A percentile compares a stretch with the other conserved stretches of the same genome.
Conservation (phyloP, 2,329 filamentous ascomycete genomes). For the Thelonectria rubi region DNA sequence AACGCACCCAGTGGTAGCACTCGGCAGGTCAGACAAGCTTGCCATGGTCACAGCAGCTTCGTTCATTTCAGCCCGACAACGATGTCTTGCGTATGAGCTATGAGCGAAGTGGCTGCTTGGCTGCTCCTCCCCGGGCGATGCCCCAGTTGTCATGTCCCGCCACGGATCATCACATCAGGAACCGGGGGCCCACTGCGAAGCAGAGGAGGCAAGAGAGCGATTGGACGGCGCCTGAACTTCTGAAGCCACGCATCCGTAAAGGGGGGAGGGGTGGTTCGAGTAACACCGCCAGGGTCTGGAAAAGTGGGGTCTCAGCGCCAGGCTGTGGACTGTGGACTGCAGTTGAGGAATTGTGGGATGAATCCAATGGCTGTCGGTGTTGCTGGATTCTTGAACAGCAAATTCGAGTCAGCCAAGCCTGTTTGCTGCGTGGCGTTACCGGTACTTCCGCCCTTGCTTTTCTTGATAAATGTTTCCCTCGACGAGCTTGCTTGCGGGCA, state of each 20-base stretch:
- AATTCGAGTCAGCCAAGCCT: background rate
- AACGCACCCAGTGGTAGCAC: background rate
- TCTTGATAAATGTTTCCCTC: background rate
- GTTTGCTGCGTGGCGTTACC: background rate
- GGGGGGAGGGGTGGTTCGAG: constrained; percentile 7
- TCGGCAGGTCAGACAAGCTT: background rate
- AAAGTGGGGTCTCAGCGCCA: background rate
- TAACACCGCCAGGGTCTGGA: constrained; percentile 11
- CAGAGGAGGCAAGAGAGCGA: constrained; percentile 12
- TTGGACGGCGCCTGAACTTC: background rate
- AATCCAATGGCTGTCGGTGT: background rate
- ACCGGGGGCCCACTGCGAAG: constrained; percentile 11
- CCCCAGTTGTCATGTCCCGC: constrained; percentile 17
- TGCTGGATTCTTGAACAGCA: constrained; percentile 3
- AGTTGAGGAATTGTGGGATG: constrained; percentile 17
- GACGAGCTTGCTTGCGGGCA: background rate
- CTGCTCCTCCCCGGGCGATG: background rate
- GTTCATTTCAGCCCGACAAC: constrained; percentile 19
- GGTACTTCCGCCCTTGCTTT: background rate
- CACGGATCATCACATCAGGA: constrained; percentile 23
- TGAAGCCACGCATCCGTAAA: constrained; percentile 9
- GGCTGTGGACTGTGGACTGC: constrained; percentile 5
- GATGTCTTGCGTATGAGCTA: constrained; percentile 9
- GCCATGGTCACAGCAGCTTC: constrained; percentile 3
- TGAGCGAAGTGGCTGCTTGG: constrained; percentile 4